These are phyloP conservation scores for Eucalyptus sp. DNA, from an alignment of 345 rosid genomes.

Conservation along the genomic window DNA sequence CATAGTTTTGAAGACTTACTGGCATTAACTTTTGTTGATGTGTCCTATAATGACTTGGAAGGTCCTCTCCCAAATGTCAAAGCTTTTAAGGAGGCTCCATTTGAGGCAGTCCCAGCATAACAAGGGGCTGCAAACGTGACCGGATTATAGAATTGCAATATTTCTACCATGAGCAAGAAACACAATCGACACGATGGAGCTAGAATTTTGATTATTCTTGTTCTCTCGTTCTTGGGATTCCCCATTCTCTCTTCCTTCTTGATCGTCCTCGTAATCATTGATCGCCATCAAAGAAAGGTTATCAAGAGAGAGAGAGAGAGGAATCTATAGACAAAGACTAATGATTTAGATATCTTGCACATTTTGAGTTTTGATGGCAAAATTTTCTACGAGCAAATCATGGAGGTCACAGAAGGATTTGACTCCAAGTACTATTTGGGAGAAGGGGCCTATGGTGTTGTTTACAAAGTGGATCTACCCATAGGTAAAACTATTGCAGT, in stretches of 20 bases:
- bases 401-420: neutral
- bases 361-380: neutral
- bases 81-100: neutral
- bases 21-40: too few relatives aligned
- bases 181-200: rapidly evolving
- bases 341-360: neutral
- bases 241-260: neutral
- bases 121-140: neutral
- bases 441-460: too few relatives aligned
- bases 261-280: neutral
- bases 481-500: too few relatives aligned
- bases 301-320: neutral
- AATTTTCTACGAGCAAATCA: neutral
- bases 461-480: too few relatives aligned
- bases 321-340: too few relatives aligned
- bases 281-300: neutral
- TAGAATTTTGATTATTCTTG: neutral
- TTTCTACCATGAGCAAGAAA: neutral
- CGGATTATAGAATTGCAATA: neutral
- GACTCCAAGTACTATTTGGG: neutral
- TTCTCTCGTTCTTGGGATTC: neutral
- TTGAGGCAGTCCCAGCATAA: neutral
- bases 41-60: too few relatives aligned
- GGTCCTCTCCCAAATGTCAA: too few relatives aligned
- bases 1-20: too few relatives aligned